Evolutionary conservation across 2,329 filamentous ascomycete genomes (phyloP).

Genomic region (Penicillium sclerotigenum): DNA sequence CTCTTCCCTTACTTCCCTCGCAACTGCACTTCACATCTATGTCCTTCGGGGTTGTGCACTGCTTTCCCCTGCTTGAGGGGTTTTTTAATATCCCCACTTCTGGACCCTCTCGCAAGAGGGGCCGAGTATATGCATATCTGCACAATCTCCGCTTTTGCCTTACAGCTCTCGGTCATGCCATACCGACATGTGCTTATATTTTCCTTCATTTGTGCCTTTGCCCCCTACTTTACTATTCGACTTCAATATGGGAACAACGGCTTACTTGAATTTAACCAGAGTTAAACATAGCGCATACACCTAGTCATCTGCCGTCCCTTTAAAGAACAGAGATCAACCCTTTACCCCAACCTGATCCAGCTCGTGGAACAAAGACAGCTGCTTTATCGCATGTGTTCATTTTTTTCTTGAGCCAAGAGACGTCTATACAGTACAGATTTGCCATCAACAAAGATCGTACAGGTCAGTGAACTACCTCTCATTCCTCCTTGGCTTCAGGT

Average conservation of each 20-base stretch:
- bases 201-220: not conserved
- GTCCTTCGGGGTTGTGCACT: too few relatives aligned
- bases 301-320: conserved; percentile 4
- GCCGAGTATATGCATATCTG: conserved; percentile 2
- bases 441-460: conserved; percentile 2
- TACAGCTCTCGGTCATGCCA: conserved; percentile 1
- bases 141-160: conserved; percentile 2
- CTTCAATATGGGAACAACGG: not conserved
- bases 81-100: not conserved
- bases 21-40: not conserved
- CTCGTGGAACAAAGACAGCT: conserved; percentile 19
- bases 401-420: not conserved
- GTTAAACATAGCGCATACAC: conserved; percentile 17
- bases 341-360: conserved; percentile 2
- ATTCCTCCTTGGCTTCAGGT: not conserved
- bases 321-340: conserved; percentile 7
- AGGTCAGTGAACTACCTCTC: conserved; percentile 8
- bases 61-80: not conserved
- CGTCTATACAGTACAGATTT: conserved; percentile 6
- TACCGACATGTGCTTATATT: not conserved
- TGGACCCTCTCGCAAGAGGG: conserved; percentile 1
- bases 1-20: not conserved
- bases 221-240: not conserved
- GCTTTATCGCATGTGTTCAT: conserved; percentile 14
- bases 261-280: not conserved